Evolutionary conservation across 108 stramenopile genomes (phyloP).

Genomic region (Cyclotella baltica): DNA sequence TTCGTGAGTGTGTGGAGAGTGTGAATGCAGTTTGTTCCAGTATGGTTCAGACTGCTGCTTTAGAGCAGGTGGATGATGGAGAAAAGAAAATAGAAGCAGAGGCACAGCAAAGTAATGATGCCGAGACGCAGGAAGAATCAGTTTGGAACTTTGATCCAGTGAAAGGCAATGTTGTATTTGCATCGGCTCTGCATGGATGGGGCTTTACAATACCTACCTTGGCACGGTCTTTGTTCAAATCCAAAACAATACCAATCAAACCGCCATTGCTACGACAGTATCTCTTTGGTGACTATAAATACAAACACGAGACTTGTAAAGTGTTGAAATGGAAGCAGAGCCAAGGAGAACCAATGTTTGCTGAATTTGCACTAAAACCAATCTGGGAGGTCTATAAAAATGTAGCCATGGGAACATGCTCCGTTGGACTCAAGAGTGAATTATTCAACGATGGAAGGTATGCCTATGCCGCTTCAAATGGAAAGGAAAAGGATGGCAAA

Average conservation of each 20-base stretch:
- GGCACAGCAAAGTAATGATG: conserved; percentile 5
- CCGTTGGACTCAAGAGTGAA: conserved; percentile 57
- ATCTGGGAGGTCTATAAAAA: conserved; percentile 87
- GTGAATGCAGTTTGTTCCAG: conserved; percentile 91
- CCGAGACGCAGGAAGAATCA: conserved; percentile 53
- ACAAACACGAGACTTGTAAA: conserved; percentile 58
- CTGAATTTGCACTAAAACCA: conserved; percentile 72
- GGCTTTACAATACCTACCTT: conserved; percentile 89
- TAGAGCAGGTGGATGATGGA: conserved; percentile 49
- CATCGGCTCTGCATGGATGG: conserved; percentile 94
- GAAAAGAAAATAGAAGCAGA: background rate
- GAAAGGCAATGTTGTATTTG: conserved; percentile 96
- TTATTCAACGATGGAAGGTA: conserved; percentile 60
- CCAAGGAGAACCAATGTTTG: conserved; percentile 72
- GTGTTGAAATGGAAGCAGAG: conserved; percentile 80
- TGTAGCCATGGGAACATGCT: conserved; percentile 62
- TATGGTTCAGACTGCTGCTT: conserved; percentile 61
- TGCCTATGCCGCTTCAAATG: background rate
- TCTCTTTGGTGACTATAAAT: conserved; percentile 84
- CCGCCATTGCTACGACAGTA: conserved; percentile 74
- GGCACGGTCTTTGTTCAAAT: conserved; percentile 77
- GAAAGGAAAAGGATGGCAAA: conserved; percentile 27
- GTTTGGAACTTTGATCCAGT: conserved; percentile 94
- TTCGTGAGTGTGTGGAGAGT: conserved; percentile 91
- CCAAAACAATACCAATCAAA: conserved; percentile 74